Evolutionary conservation across 2,329 filamentous ascomycete species (phyloP), one percentile per base, ranked within the genome.

Genomic region (Sporothrix humicola): DNA sequence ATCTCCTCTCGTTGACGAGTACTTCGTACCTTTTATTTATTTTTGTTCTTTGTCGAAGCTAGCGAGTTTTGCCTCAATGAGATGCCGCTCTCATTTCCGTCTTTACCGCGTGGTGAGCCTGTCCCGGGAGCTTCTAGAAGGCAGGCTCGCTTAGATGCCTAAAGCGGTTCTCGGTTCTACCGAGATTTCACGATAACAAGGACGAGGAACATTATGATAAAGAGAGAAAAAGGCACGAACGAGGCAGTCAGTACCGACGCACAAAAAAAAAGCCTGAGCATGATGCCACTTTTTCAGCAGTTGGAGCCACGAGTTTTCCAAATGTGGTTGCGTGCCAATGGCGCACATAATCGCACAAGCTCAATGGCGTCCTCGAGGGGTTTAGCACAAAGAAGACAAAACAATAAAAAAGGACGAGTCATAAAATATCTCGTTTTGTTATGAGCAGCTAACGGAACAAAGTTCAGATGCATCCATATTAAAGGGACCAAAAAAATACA

Each of bases 261-360:
- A 26, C 20, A n/a, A 56, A 31, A 17, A 52, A 9, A 42, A 26
- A n/a, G 37, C 48, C n/a, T 66, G 69, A 54, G 42, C 20, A 63
- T 71, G 56, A 58, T 48, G 69, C 44, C 69, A 59, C 68, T 59
- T 70, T 48, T 44, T 15, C 31, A 69, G 13, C 46, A 50, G 7
- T 31, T 52, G 46, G 23, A 26, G 10, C 15, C 61, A 66, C 46
- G 8, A 52, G 23, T 46, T 12, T 37, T 68, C 46, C 13, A 37
- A 23, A 37, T 52, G 20, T 31, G 20, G 20, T 23, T 48, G 8
- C 23, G 42, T 15, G 44, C 44, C 10, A 50, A 3, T 13, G 37
- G 61, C 26, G 23, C 65, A 52, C 48, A 37, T 31, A 31, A 50
- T 37, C 46, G 46, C 23, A 52, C 23, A 13, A 15, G 20, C 4